These are phyloP conservation scores for Naganishia vishniacii DNA, from an alignment of 768 basidiomycete species.

Conservation along the genomic window DNA sequence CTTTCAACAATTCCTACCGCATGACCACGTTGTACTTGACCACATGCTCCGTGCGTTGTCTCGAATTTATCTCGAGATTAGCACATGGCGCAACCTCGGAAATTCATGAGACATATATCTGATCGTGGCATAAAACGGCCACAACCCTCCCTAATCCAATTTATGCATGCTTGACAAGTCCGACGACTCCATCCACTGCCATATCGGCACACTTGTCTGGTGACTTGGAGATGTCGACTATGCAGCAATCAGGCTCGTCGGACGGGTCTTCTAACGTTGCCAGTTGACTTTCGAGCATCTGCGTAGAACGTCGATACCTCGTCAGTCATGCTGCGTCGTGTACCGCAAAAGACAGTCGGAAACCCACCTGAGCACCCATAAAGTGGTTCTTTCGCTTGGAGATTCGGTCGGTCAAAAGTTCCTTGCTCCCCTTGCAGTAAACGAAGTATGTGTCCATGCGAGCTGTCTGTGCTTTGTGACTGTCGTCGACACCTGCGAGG, in stretches of 20 bases:
- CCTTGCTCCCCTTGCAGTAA: slow-evolving; percentile 52
- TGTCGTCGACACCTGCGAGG: slow-evolving; percentile 5
- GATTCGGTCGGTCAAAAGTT: slow-evolving; percentile 42
- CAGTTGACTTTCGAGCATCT: slow-evolving; percentile 45
- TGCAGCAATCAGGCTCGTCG: slow-evolving; percentile 38
- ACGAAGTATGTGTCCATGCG: slow-evolving; percentile 68
- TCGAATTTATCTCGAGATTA: too few species aligned
- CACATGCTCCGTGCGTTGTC: too few species aligned
- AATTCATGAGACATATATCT: neutral
- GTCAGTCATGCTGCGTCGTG: neutral
- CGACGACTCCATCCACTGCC: slow-evolving; percentile 33
- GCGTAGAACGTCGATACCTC: too few species aligned
- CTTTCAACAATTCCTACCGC: too few species aligned
- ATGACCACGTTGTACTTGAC: too few species aligned
- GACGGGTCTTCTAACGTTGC: slow-evolving; percentile 44
- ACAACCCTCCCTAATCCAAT: neutral
- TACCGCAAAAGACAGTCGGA: neutral
- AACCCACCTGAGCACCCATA: slow-evolving; percentile 38
- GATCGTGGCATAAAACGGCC: too few species aligned
- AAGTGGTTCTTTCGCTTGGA: slow-evolving; percentile 44
- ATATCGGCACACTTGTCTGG: slow-evolving; percentile 36
- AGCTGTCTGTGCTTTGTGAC: slow-evolving; percentile 39
- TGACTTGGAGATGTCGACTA: slow-evolving; percentile 38
- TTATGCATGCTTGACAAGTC: slow-evolving; percentile 13
- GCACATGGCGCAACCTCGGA: neutral